Evolutionary conservation across 352 stramenopile species (phyloP).

Genomic region (Pythium apleroticum): DNA sequence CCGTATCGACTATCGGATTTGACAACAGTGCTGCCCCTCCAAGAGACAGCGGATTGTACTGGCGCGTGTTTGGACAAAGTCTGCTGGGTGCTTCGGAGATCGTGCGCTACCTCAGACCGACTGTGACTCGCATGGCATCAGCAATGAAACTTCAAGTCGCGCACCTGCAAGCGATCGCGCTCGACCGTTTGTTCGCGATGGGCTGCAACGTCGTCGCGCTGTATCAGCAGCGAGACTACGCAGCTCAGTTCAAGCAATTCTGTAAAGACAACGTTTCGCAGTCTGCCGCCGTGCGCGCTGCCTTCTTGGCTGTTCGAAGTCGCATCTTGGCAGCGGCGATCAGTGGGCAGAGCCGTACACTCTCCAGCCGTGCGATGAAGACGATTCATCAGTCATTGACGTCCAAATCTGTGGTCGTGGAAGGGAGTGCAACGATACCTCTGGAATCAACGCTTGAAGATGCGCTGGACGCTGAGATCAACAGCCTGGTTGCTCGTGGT

Average conservation of each 20-base stretch:
- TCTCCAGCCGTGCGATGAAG: background rate
- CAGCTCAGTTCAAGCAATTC: conserved; percentile 53
- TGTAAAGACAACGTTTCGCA: conserved; percentile 41
- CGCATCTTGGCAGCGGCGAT: conserved; percentile 34
- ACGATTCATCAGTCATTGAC: background rate
- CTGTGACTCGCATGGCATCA: conserved; percentile 47
- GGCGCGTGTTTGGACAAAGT: conserved; percentile 70
- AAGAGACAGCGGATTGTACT: conserved; percentile 44
- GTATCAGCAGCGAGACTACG: conserved; percentile 61
- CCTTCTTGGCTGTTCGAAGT: conserved; percentile 52
- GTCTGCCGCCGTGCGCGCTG: conserved; percentile 33
- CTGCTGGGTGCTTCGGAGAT: conserved; percentile 67
- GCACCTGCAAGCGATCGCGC: conserved; percentile 46
- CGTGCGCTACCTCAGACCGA: conserved; percentile 58
- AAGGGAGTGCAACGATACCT: background rate
- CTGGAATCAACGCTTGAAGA: conserved; percentile 34
- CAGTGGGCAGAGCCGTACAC: conserved; percentile 12
- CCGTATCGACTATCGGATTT: conserved; percentile 8
- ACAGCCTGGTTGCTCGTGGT: conserved; percentile 34
- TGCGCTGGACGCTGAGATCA: conserved; percentile 51
- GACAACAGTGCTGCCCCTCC: conserved; percentile 9
- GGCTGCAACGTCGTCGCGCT: conserved; percentile 52
- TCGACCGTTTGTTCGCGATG: conserved; percentile 51
- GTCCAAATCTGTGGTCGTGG: background rate
- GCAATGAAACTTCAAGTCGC: conserved; percentile 54